Percentiles rank a stretch among this genome's conserved stretches.
These are phyloP conservation scores for Syzygium oleosum DNA, from an alignment of 345 rosid species.

Conservation along the genomic window DNA sequence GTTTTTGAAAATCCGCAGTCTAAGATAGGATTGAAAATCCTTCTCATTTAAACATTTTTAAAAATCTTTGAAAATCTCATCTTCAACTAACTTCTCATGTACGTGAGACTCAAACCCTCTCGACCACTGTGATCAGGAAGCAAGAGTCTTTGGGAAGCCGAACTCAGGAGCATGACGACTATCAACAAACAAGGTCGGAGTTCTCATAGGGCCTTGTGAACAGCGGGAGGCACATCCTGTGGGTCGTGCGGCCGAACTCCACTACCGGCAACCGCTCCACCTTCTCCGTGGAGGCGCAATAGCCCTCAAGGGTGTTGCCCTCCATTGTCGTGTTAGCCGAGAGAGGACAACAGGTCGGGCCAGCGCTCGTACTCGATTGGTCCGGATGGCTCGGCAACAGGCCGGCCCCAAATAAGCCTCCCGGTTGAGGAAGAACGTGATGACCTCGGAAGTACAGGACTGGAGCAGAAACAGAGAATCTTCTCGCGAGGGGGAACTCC, in stretches of 20 bases:
- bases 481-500: neutral
- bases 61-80: no score
- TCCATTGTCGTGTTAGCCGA: constrained; percentile 58
- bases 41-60: no score
- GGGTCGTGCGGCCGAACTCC: neutral
- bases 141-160: no score
- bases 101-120: no score
- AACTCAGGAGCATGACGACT: no score
- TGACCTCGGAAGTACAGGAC: constrained; percentile 51
- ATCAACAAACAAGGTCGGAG: no score
- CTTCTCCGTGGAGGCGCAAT: constrained; percentile 17
- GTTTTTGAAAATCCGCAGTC: no score
- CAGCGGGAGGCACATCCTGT: no score
- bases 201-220: no score
- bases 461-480: constrained; percentile 55
- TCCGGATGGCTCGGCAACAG: constrained; percentile 49
- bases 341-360: constrained; percentile 47
- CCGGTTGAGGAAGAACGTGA: constrained; percentile 53
- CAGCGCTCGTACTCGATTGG: constrained; percentile 34
- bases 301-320: constrained; percentile 50
- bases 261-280: neutral
- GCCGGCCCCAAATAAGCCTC: constrained; percentile 46
- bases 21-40: no score
- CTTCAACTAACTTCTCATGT: no score
- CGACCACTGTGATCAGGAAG: no score